Base-by-base conservation (phyloP, 306 rosid genomes). In the Trichosanthes cucumerina region DNA sequence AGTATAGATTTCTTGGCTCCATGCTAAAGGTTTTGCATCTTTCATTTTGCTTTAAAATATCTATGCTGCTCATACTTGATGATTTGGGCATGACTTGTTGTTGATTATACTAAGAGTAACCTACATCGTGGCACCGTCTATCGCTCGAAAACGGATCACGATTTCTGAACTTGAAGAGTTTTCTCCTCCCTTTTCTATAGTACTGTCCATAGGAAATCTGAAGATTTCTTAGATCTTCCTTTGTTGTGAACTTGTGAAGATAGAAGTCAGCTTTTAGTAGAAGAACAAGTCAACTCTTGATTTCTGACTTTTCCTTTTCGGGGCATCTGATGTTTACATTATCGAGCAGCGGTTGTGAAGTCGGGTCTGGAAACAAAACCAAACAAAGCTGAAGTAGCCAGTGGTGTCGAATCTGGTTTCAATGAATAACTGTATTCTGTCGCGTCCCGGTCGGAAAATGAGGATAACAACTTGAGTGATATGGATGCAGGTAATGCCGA, bases 401-500 rank as follows among this genome's bases (percentile, higher is more conserved):
- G 36, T 65, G 16, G 14, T 72, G 21, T 46, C 34, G 4, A 23
- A 16, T 50, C 31, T 36, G 12, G 63, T 7, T 75, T 28, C 7
- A 9, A 23, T 56, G 13, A 28, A 57, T 34, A 19, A 36, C 36
- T 16, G 9, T 21, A 41, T n/a, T 77, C 36, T 21, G 8, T 4
- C 15, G 10, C 21, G 7, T 28, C 15, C 44, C 24, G 7, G 28
- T 28, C 11, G 43, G 7, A 73, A 26, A 63, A 52, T 16, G 60
- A 73, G n/a, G 10, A 7, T 73, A 8, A 44, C n/a, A 71, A 28
- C 54, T 60, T 60, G 58, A 28, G 23, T 41, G 74, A 36, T 15
- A 65, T 76, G 38, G 57, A 81, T 73, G 80, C 83, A 95, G 99
- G 99, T 68, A 85, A 85, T 80, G 89, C 92, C 6, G 99, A 95